Conservation (phyloP, 192 early-diverging fungal species). For the Coemansia brasiliensis region DNA sequence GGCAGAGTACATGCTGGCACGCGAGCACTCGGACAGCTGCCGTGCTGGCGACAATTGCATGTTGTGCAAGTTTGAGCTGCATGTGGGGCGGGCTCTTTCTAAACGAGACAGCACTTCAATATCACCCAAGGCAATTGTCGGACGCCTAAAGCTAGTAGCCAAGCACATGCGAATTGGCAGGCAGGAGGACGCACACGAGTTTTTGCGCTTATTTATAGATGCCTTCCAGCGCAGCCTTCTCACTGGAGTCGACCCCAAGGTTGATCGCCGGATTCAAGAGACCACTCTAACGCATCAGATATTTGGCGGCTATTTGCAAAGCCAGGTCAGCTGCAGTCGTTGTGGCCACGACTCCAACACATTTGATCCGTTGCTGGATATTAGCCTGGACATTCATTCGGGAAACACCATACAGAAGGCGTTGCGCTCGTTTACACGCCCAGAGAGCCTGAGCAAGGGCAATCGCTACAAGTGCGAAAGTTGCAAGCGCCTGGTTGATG, state of each 20-base stretch:
- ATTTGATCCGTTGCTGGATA: slow-evolving; percentile 72
- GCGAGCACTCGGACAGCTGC: slow-evolving; percentile 63
- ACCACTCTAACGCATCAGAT: slow-evolving; percentile 75
- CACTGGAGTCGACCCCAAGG: slow-evolving; percentile 60
- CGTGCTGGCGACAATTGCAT: slow-evolving; percentile 66
- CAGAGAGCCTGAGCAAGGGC: slow-evolving; percentile 64
- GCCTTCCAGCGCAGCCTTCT: slow-evolving; percentile 66
- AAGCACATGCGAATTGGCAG: slow-evolving; percentile 74
- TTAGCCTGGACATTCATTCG: slow-evolving; percentile 73
- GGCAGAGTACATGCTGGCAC: slow-evolving; percentile 64
- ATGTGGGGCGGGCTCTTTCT: slow-evolving; percentile 60
- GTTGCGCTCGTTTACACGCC: slow-evolving; percentile 67
- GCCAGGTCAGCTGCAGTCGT: slow-evolving; percentile 69
- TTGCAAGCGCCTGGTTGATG: slow-evolving; percentile 75
- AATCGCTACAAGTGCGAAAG: slow-evolving; percentile 83
- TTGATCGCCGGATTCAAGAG: slow-evolving; percentile 71
- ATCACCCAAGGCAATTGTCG: slow-evolving; percentile 66
- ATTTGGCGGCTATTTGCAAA: slow-evolving; percentile 82
- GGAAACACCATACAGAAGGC: slow-evolving; percentile 67
- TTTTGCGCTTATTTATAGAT: slow-evolving; percentile 70
- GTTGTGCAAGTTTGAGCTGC: slow-evolving; percentile 70
- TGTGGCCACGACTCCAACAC: slow-evolving; percentile 78
- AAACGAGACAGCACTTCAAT: slow-evolving; percentile 54
- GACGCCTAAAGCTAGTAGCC: slow-evolving; percentile 68
- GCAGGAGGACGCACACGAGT: slow-evolving; percentile 93